Evolutionary conservation across 805 yeast genomes (phyloP).

Genomic region (Cyberlindnera galapagoensis): DNA sequence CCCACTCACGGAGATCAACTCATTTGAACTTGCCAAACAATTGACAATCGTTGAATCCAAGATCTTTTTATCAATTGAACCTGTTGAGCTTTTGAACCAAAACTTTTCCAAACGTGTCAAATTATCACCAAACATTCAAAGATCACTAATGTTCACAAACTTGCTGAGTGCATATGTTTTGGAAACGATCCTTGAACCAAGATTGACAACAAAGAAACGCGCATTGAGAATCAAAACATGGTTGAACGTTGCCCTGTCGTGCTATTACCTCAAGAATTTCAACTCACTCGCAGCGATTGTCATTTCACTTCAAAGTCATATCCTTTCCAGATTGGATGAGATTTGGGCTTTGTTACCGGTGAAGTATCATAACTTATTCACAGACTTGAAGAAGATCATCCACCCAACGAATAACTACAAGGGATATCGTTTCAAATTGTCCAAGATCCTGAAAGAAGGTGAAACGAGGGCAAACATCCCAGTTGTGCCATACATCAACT

Average conservation of each 20-base stretch:
- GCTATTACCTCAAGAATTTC: conserved; percentile 67
- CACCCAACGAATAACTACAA: conserved; percentile 72
- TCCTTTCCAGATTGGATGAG: conserved; percentile 53
- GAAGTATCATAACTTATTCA: conserved; percentile 56
- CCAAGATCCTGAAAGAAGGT: conserved; percentile 42
- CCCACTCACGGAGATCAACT: conserved; percentile 41
- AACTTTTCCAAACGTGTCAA: conserved; percentile 52
- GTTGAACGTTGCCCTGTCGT: conserved; percentile 68
- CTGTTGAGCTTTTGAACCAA: conserved; percentile 62
- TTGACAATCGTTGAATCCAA: conserved; percentile 65
- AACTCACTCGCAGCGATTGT: conserved; percentile 76
- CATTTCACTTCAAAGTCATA: conserved; percentile 68
- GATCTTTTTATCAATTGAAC: conserved; percentile 55
- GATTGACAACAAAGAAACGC: conserved; percentile 40
- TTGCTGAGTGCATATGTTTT: conserved; percentile 64
- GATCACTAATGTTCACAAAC: conserved; percentile 62
- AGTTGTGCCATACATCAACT: conserved; percentile 68
- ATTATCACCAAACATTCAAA: conserved; percentile 56
- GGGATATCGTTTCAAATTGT: conserved; percentile 59
- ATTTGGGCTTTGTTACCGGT: conserved; percentile 54
- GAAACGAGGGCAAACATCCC: conserved; percentile 40
- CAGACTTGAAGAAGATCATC: conserved; percentile 58
- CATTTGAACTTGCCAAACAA: conserved; percentile 72
- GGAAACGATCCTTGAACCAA: conserved; percentile 58
- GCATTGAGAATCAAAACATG: conserved; percentile 54